A percentile compares a stretch with the other conserved stretches of the same genome.
phyloP scores from a whole-genome alignment of 2,329 filamentous ascomycete genomes.

The Dactylonectria macrodidyma region DNA sequence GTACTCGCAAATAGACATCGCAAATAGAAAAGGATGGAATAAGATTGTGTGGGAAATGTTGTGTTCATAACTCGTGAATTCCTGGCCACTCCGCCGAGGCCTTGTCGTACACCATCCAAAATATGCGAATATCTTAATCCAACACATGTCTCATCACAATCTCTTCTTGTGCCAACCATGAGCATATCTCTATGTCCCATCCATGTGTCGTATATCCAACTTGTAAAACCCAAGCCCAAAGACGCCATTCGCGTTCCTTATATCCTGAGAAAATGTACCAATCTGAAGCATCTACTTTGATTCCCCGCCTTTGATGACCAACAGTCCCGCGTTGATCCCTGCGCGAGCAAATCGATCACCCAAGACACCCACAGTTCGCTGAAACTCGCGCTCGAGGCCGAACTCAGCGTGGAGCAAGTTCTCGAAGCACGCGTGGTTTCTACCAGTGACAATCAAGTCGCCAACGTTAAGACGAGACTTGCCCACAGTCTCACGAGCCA shows the following conservation, averaged over 20 bases:
- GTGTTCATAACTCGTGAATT: constrained; percentile 21
- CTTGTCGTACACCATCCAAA: background rate
- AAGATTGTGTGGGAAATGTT: background rate
- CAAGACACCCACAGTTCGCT: constrained; percentile 46
- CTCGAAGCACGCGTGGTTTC: constrained; percentile 39
- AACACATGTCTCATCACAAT: background rate
- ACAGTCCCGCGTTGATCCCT: constrained; percentile 48
- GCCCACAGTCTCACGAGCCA: constrained; percentile 41
- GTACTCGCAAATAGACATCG: background rate
- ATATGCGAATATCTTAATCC: background rate
- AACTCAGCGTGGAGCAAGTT: constrained; percentile 36
- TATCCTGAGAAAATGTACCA: background rate
- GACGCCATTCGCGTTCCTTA: constrained; percentile 12
- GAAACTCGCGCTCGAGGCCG: constrained; percentile 46
- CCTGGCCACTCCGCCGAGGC: background rate
- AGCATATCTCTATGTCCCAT: background rate
- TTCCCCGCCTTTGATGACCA: constrained; percentile 46
- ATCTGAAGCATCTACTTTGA: constrained; percentile 7
- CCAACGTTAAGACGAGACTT: constrained; percentile 43
- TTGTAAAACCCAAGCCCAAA: background rate
- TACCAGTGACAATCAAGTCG: constrained; percentile 47
- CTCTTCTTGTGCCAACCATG: background rate
- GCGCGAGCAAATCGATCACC: constrained; percentile 46
- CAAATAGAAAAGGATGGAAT: background rate
- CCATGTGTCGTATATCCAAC: constrained; percentile 2